Base-by-base conservation (phyloP, 1,284 basidiomycete genomes). In the Golubevia pallescens region DNA sequence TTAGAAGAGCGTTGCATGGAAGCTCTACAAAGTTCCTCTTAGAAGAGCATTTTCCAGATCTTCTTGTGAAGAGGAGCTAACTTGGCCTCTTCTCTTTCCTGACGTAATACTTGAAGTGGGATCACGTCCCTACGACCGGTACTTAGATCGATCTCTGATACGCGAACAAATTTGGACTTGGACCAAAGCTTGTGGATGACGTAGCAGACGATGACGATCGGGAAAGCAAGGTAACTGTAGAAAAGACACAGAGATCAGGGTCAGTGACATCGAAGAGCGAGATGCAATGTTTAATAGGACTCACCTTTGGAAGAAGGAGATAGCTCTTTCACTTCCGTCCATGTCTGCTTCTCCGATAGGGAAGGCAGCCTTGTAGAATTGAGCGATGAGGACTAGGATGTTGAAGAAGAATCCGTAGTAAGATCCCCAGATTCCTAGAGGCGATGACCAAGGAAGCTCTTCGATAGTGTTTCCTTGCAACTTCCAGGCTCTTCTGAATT, bases 361-460 rank as follows among this genome's bases (percentile, higher is more conserved):
- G 63, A 60, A 74, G 23, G 54, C 67, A 20, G 69, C 60, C 58
- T 56, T 71, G 67, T 54, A 62, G 54, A 61, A 65, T 21, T 68
- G 67, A 62, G 66, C 62, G 62, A 71, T 69, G 34, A 71, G 38
- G 19, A 71, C 69, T n/a, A 68, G 32, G 42, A 68, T 67, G 64
- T 59, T 60, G 62, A 81, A 67, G 28, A 21, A 5, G n/a, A 73
- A 65, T 57, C 81, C 80, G 62, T 71, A 71, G 54, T 68, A 42
- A 10, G 78, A 77, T 56, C 80, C 80, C 24, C 52, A 68, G n/a
- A 80, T 54, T 52, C 81, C 80, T 13, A 77, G 62, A 53, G 80
- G 80, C 51, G 80, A 75, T 53, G 71, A 69, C 80, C 80, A 84
- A 14, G 81, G 80, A 6, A 84, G 75, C 66, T 83, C 74, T 62